phyloP scores from a whole-genome alignment of 176 grass and related monocot genomes.

The Phyllostachys edulis region DNA sequence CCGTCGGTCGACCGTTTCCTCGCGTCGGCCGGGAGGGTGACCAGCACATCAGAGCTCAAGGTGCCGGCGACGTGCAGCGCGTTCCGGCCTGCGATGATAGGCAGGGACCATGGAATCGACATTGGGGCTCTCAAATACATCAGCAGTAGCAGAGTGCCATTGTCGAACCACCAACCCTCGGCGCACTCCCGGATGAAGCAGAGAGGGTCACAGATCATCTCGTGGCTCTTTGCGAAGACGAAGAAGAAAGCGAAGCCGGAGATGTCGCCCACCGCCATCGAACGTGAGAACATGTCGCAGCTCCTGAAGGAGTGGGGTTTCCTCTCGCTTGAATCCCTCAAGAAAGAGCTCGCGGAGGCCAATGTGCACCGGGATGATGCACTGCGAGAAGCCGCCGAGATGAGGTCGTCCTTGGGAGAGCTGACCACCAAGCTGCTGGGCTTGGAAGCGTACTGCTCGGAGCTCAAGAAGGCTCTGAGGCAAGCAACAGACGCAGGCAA shows the following conservation, averaged over 20 bases:
- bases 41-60: conserved; percentile 51
- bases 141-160: conserved; percentile 24
- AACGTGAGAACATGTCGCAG: conserved; percentile 71
- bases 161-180: conserved; percentile 17
- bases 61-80: conserved; percentile 37
- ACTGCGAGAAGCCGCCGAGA: conserved; percentile 60
- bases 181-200: conserved; percentile 47
- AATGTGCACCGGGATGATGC: conserved; percentile 67
- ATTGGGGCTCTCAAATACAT: conserved; percentile 23
- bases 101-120: conserved; percentile 31
- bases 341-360: conserved; percentile 73
- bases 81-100: conserved; percentile 57
- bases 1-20: conserved; percentile 43
- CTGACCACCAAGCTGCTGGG: conserved; percentile 63
- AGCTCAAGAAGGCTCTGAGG: conserved; percentile 74
- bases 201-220: conserved; percentile 58
- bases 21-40: conserved; percentile 38
- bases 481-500: conserved; percentile 38
- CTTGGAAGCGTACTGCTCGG: conserved; percentile 73
- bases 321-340: conserved; percentile 71
- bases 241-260: conserved; percentile 67
- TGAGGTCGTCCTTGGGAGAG: conserved; percentile 63
- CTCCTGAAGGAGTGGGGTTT: conserved; percentile 80
- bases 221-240: conserved; percentile 77
- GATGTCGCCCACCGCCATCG: conserved; percentile 49